A percentile compares a stretch with the other conserved stretches of the same genome.
These are phyloP conservation scores for Cylindrotheca closterium DNA, from an alignment of 108 stramenopile species.

Conservation along the genomic window DNA sequence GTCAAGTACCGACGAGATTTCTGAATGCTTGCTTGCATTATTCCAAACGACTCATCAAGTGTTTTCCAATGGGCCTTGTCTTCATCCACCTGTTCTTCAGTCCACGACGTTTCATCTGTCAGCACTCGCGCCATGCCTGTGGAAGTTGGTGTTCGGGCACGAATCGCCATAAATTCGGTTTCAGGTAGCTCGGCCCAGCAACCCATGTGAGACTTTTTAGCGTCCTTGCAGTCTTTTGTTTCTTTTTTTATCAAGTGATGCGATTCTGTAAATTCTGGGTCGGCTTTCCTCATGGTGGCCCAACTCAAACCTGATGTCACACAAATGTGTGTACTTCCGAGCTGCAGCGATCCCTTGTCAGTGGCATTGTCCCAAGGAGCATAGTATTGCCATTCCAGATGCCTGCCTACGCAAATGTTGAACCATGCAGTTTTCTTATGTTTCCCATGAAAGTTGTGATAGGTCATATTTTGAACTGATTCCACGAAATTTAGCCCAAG, in stretches of 20 bases:
- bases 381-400: conserved; percentile 41
- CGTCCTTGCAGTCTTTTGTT: conserved; percentile 5
- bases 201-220: too few species aligned
- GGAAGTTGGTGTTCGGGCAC: conserved; percentile 73
- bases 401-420: conserved; percentile 47
- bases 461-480: conserved; percentile 36
- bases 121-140: conserved; percentile 66
- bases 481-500: conserved; percentile 45
- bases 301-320: conserved; percentile 64
- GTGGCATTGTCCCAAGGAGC: conserved; percentile 4
- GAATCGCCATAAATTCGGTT: conserved; percentile 34
- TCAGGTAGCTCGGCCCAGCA: too few species aligned
- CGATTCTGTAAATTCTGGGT: too few species aligned
- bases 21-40: background rate
- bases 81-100: conserved; percentile 3
- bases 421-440: conserved; percentile 23
- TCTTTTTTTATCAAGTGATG: conserved; percentile 13
- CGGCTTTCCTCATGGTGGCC: too few species aligned
- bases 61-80: conserved; percentile 19
- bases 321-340: conserved; percentile 29
- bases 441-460: background rate
- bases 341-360: too few species aligned
- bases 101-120: conserved; percentile 12
- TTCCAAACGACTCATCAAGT: conserved; percentile 12
- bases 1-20: conserved; percentile 12